Base-by-base conservation (phyloP, 202 grass and related monocot species). In the Digitaria exilis region DNA sequence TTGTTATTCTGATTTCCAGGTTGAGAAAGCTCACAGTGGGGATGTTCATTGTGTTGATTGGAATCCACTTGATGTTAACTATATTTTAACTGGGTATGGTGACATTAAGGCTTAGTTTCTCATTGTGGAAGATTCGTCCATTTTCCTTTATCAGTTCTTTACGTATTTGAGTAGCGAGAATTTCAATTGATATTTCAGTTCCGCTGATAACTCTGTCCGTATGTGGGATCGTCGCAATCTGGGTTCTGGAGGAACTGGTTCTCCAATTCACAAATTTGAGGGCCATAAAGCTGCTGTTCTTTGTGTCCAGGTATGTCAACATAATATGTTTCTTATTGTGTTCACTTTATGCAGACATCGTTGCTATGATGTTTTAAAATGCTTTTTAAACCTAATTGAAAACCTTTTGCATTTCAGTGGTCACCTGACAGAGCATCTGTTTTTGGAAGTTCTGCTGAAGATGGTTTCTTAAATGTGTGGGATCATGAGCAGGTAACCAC, bases 41-140 rank as follows among this genome's bases (percentile, higher is more conserved):
- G 93, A 98, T 41, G 89, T 98, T 92, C 96, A 98, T 82, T 96
- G 96, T 70, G 87, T 98, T 5, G 96, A 98, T 63, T 98, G 96
- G 96, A 98, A 96, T 77, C 76, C 86, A n/a, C 91, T 89, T 76
- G 85, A 96, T 73, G 76, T 64, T 58, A 94, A 99, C 73, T 90
- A 96, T 87, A 96, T 98, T 81, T 86, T 98, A 86, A 98, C 96
- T 72, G 93, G 96, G 93, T 96, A 94, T 75, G 76, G 51, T 79
- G 22, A 30, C 31, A 41, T 73, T 56, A 84, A 58, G 30, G 28
- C 63, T 60, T 58, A 52, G 3, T 81, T 88, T 25, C 86, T 39
- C 69, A 54, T 80, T 45, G 54, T 85, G 63, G 63, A 77, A 62
- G 24, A 45, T 44, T 28, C n/a, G 2, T 58, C 16, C 52, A 37